Evolutionary conservation across 495 filamentous ascomycete species (phyloP).

Genomic region (Rostrohypoxylon terebratum): DNA sequence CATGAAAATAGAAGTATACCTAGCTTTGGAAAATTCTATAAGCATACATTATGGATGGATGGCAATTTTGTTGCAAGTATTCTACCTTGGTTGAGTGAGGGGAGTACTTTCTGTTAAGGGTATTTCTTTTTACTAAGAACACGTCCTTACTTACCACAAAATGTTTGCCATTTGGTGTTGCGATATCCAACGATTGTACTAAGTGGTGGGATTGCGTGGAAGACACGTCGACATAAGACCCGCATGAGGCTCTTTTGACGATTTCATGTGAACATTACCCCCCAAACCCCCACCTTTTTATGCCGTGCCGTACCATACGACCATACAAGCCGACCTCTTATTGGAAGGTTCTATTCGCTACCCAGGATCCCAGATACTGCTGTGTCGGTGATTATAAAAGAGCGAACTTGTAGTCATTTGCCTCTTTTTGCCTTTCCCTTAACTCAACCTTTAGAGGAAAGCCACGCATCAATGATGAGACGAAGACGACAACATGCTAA

Average conservation of each 20-base stretch:
- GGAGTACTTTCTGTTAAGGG: background rate
- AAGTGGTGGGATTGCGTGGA: background rate
- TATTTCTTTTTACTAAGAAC: constrained; percentile 2
- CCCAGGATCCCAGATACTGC: background rate
- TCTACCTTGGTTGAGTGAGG: constrained; percentile 9
- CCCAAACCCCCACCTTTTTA: constrained; percentile 16
- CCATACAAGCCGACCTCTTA: background rate
- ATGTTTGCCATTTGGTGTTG: constrained; percentile 31
- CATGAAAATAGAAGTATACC: constrained; percentile 13
- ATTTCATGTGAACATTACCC: constrained; percentile 15
- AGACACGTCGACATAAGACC: constrained; percentile 23
- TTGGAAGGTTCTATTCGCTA: background rate
- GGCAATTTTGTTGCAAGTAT: constrained; percentile 14
- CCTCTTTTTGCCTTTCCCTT: background rate
- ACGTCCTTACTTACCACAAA: constrained; percentile 20
- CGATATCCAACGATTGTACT: constrained; percentile 23
- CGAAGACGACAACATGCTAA: background rate
- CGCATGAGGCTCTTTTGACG: constrained; percentile 39
- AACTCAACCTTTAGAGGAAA: constrained; percentile 26
- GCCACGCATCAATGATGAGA: constrained; percentile 26
- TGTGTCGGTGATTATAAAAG: background rate
- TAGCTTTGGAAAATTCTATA: constrained; percentile 36
- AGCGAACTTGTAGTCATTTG: background rate
- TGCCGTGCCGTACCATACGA: constrained; percentile 6
- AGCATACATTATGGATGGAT: constrained; percentile 26